Percentiles rank a stretch among this genome's conserved stretches.
phyloP scores from a whole-genome alignment of 129 eudicot genomes.

The Calendula officinalis region DNA sequence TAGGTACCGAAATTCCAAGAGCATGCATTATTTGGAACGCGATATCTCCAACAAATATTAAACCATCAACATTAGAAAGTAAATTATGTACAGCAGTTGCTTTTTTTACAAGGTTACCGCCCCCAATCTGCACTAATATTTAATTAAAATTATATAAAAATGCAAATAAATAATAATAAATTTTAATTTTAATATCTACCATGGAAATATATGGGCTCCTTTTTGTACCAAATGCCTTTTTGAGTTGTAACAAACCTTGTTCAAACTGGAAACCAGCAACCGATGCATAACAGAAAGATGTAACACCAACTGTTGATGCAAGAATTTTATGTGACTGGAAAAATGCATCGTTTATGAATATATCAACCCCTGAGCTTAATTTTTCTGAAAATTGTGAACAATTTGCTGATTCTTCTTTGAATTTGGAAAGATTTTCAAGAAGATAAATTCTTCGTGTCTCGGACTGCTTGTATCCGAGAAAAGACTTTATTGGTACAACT shows the following conservation, averaged over 20 bases:
- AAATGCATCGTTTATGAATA: slow-evolving; percentile 78
- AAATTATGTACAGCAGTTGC: slow-evolving; percentile 56
- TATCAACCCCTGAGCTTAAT: slow-evolving; percentile 68
- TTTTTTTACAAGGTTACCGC: slow-evolving; percentile 68
- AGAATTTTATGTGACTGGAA: slow-evolving; percentile 72
- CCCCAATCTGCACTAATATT: slow-evolving; percentile 61
- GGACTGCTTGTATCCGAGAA: slow-evolving; percentile 14
- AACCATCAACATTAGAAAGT: slow-evolving; percentile 63
- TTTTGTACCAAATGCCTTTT: slow-evolving; percentile 40
- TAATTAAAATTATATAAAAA: slow-evolving; percentile 4
- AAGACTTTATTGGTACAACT: slow-evolving; percentile 47
- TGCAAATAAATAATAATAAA: background rate
- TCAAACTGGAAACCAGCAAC: slow-evolving; percentile 87
- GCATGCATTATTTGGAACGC: slow-evolving; percentile 94
- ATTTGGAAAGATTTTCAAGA: slow-evolving; percentile 56
- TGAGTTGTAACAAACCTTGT: slow-evolving; percentile 53
- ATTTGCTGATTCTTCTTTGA: slow-evolving; percentile 64
- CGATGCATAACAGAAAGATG: slow-evolving; percentile 57
- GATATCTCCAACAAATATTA: slow-evolving; percentile 75
- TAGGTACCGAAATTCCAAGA: slow-evolving; percentile 60
- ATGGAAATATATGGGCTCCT: slow-evolving; percentile 57
- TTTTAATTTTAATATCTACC: slow-evolving; percentile 36
- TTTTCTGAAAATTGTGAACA: slow-evolving; percentile 51
- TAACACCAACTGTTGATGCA: slow-evolving; percentile 86
- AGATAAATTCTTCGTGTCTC: slow-evolving; percentile 38